These are phyloP conservation scores for Meira nashicola DNA, from an alignment of 1,284 basidiomycete species.

Conservation along the genomic window DNA sequence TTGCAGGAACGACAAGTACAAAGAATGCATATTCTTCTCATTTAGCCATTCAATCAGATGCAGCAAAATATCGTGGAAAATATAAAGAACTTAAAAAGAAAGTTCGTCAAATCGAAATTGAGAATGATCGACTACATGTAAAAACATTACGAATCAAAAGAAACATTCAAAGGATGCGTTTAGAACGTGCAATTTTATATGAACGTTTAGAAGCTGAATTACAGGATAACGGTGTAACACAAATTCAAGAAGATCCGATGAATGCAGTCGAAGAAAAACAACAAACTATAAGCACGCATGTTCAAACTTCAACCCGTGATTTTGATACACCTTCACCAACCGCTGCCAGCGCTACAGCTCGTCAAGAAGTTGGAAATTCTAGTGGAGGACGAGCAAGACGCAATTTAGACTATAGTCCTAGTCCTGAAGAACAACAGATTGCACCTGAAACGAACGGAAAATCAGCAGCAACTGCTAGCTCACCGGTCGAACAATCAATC, in stretches of 20 bases:
- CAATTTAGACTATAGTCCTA: conserved; percentile 5
- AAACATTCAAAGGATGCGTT: conserved; percentile 78
- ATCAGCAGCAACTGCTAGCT: no score
- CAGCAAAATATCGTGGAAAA: conserved; percentile 79
- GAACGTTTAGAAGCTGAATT: conserved; percentile 36
- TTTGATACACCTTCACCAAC: neutral
- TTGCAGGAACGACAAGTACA: neutral
- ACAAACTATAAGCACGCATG: neutral
- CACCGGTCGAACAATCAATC: no score
- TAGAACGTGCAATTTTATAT: conserved; percentile 67
- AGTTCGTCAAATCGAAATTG: conserved; percentile 78
- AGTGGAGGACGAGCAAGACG: neutral
- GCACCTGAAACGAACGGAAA: no score
- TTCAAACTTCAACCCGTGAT: neutral
- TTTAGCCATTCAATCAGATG: conserved; percentile 60
- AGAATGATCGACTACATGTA: conserved; percentile 79
- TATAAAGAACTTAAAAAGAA: conserved; percentile 85
- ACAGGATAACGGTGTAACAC: neutral
- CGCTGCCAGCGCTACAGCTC: no score
- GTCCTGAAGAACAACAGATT: neutral
- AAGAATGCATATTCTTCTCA: conserved; percentile 42
- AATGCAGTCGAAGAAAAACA: neutral
- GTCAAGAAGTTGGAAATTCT: no score
- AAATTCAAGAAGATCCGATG: neutral
- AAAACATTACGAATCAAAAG: conserved; percentile 75